Evolutionary conservation across 1,139 yeast species (phyloP), one percentile per base, ranked within the genome.

Genomic region (Pichia sp.): DNA sequence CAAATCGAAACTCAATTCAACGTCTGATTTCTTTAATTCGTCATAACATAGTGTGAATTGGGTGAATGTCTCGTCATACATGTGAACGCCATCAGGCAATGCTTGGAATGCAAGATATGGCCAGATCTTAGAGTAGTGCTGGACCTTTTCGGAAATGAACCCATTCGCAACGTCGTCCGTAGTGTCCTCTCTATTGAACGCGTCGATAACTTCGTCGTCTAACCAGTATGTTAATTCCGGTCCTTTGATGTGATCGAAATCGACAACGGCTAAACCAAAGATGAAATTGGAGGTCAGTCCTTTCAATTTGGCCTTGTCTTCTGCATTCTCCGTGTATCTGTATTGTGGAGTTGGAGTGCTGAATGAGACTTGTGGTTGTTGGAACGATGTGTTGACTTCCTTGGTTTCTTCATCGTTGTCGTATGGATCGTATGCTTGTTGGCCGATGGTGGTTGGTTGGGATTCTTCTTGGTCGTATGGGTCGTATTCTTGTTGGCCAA

Each of bases 141-240:
- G 68, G 17, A 67, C 57, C 47, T 70, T 65, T 7, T 63, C 63
- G 9, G 43, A 20, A 10, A 28, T 34, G 6, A 39, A 14, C 21
- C 51, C 50, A 10, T 53, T 49, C 15, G 42, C 42, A 12, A 17
- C 27, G 4, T 34, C 17, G 5, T 19, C 42, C 24, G n/a, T 34
- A 28, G 37, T 42, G 20, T 46, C 38, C 11, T 58, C 63, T 0
- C 60, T 57, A 1, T 43, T 44, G 22, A 47, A 37, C 12, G 59
- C 63, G 0, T 61, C 55, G 1, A 57, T 69, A 1, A 72, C 72
- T 45, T 81, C 79, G 49, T 83, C 79, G 18, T 95, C 90, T 42
- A 81, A 75, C 90, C 96, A 88, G 70, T 88, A 89, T 65, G 91
- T 97, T 18, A 93, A 82, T 62, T 93, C 98, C 0, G 99, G 99